Evolutionary conservation across 164 flowering plant species (phyloP).

Genomic region (Nymphaea thermarum): DNA sequence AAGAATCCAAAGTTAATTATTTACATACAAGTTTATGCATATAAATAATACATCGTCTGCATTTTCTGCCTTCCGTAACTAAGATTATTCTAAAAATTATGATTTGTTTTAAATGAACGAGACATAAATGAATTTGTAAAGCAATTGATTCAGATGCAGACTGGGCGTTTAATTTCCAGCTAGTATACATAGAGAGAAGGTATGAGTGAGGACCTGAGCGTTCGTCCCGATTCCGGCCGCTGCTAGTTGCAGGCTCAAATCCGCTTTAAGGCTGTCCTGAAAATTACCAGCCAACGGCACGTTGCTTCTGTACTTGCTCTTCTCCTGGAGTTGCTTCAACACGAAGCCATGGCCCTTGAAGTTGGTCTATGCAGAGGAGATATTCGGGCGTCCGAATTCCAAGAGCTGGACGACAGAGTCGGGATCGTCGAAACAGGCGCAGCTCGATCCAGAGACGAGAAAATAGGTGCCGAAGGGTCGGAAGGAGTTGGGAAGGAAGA

Average conservation of each 20-base stretch:
- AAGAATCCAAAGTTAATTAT: no score
- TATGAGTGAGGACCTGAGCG: no score
- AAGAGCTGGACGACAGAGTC: background rate
- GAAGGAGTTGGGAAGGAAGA: no score
- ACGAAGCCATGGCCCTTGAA: background rate
- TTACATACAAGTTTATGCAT: no score
- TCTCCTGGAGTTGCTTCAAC: background rate
- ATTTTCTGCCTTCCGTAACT: no score
- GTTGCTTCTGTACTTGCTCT: background rate
- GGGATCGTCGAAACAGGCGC: background rate
- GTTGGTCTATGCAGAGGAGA: background rate
- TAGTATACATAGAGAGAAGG: no score
- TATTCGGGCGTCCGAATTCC: background rate
- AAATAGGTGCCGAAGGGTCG: background rate
- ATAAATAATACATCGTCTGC: no score
- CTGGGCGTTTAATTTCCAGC: no score
- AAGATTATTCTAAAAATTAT: no score
- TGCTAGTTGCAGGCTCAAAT: background rate
- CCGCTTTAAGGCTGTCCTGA: background rate
- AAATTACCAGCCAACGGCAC: background rate
- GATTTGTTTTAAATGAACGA: no score
- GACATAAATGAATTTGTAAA: no score
- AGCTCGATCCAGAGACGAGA: background rate
- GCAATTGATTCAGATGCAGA: no score
- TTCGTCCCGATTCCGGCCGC: background rate